Conservation (phyloP, 2,329 filamentous ascomycete genomes). For the Aspergillus sp. region DNA sequence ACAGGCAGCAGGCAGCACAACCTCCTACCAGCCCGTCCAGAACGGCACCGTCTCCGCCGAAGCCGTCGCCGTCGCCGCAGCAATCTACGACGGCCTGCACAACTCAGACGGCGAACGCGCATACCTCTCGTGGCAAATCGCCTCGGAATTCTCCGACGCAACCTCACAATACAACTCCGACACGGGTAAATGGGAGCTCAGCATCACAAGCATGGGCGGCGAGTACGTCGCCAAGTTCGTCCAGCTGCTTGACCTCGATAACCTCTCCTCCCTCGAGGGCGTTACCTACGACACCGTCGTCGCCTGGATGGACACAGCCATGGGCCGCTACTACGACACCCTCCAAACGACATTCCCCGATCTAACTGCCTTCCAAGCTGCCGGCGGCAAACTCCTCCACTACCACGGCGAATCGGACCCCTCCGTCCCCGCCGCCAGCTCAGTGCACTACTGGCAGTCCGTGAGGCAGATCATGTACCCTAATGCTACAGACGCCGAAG, state of each 20-base stretch:
- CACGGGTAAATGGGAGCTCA: slow-evolving; percentile 29
- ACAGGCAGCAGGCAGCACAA: slow-evolving; percentile 21
- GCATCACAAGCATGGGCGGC: slow-evolving; percentile 35
- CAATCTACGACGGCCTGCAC: slow-evolving; percentile 43
- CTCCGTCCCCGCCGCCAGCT: slow-evolving; percentile 54
- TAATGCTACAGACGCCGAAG: slow-evolving; percentile 37
- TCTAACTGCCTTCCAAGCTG: slow-evolving; percentile 49
- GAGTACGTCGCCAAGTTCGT: slow-evolving; percentile 38
- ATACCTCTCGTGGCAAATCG: slow-evolving; percentile 40
- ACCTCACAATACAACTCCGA: slow-evolving; percentile 27
- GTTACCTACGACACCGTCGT: slow-evolving; percentile 58
- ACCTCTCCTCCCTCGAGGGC: slow-evolving; percentile 45
- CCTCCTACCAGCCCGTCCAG: slow-evolving; percentile 31
- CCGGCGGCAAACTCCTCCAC: slow-evolving; percentile 58
- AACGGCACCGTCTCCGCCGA: slow-evolving; percentile 30
- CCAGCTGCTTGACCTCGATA: slow-evolving; percentile 31
- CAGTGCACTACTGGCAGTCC: slow-evolving; percentile 56
- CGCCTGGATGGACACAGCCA: slow-evolving; percentile 54
- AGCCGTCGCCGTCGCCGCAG: slow-evolving; percentile 34
- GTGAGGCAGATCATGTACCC: slow-evolving; percentile 54
- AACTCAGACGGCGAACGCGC: slow-evolving; percentile 41
- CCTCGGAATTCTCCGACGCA: slow-evolving; percentile 28
- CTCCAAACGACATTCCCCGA: slow-evolving; percentile 57
- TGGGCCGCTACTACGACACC: slow-evolving; percentile 50
- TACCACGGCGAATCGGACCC: slow-evolving; percentile 59